Base-by-base conservation (phyloP, 352 stramenopile genomes). In the Globisporangium heterothallicum region DNA sequence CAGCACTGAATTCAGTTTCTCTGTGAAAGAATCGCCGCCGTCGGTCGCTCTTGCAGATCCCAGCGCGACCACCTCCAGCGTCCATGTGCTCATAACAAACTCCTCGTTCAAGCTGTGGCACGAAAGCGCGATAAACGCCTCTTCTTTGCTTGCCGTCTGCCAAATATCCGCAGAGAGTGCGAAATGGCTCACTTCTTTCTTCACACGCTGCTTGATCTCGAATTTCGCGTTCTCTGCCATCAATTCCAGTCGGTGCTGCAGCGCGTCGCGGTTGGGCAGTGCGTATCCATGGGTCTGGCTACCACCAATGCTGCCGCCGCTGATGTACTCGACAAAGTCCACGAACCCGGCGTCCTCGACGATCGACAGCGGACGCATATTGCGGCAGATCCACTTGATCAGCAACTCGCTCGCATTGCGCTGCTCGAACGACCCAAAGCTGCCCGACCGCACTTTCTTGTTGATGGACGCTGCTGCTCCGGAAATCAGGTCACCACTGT, bases 381-480 rank as follows among this genome's bases (percentile, higher is more conserved):
- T 63, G n/a, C 52, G 25, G n/a, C 62, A 61, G 36, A 80, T 43
- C 70, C 70, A 80, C 29, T 63, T 63, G 30, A 78, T 21, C 6
- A 80, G 53, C 42, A 70, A 44, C 41, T 80, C 70, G 3, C 32
- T 50, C 4, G 60, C 67, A 10, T 70, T 52, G 25, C 67, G 70
- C 42, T 66, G 47, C 19, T 70, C 68, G 22, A 55, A 44, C 7
- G 42, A 30, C 12, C 47, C 29, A 24, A 46, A 51, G 40, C 45
- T 54, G 7, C 51, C 47, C 6, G 49, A 4, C 2, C 62, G 63
- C 29, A 24, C 32, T 32, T 46, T 61, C 42, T 66, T 64, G 16
- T 6, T 19, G 10, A 29, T 24, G 22, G 25, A 1, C n/a, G 7
- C 19, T 49, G 32, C 3, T 26, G 35, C 1, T 6, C 13, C 29